These are phyloP conservation scores for Fusarium sp. DNA, from an alignment of 2,329 filamentous ascomycete genomes.

Conservation along the genomic window DNA sequence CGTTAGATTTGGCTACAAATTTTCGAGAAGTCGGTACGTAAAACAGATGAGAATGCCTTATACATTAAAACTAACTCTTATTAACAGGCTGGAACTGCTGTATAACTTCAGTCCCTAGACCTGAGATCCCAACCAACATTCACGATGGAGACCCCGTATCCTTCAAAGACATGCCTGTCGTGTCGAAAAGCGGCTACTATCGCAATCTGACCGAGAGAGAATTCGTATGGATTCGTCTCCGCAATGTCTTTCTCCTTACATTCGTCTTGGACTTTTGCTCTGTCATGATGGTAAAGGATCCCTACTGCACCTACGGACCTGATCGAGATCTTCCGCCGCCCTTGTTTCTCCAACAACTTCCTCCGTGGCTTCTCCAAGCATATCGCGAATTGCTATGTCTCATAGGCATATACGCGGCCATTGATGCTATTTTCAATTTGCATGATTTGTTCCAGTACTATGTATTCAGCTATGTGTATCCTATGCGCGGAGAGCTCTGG, in stretches of 20 bases:
- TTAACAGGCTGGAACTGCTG: conserved; percentile 66
- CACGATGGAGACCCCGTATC: conserved; percentile 52
- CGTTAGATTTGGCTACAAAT: conserved; percentile 63
- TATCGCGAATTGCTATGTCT: conserved; percentile 69
- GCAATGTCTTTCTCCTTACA: conserved; percentile 66
- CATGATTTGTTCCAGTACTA: conserved; percentile 67
- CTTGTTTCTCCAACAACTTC: conserved; percentile 55
- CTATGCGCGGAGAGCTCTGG: conserved; percentile 63
- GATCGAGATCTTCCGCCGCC: conserved; percentile 54
- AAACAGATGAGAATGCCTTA: not conserved
- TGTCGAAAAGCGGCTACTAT: conserved; percentile 59
- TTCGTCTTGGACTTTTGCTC: conserved; percentile 77
- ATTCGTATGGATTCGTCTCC: conserved; percentile 59
- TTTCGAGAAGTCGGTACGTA: conserved; percentile 65
- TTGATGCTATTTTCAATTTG: conserved; percentile 70
- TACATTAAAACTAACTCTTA: not conserved
- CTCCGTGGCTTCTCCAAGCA: conserved; percentile 59
- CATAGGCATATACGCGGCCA: conserved; percentile 66
- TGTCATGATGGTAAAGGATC: conserved; percentile 76
- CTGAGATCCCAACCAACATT: conserved; percentile 52
- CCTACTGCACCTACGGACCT: conserved; percentile 75
- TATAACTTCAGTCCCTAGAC: conserved; percentile 61
- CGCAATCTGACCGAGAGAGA: conserved; percentile 55
- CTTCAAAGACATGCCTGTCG: conserved; percentile 55
- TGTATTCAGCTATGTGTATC: conserved; percentile 62